A percentile compares a stretch with the other conserved stretches of the same genome.
Conservation (phyloP, 495 filamentous ascomycete species). For the Astrocystis sublimbata region DNA sequence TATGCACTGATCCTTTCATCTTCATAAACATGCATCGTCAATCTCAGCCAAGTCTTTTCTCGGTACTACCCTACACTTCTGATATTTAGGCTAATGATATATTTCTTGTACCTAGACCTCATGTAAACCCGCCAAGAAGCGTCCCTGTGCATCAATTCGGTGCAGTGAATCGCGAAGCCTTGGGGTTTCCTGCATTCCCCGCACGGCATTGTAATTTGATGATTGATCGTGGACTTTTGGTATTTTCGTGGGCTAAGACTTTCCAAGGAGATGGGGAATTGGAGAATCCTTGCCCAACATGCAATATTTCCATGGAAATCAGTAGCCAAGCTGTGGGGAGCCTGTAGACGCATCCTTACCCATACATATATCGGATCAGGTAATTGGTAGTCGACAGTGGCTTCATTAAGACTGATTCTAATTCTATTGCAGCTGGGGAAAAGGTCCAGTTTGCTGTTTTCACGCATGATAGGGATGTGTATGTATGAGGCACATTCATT, state of each 20-base stretch:
- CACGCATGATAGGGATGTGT: too few species aligned
- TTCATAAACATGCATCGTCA: background rate
- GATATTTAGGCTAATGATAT: conserved; percentile 15
- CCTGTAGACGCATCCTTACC: background rate
- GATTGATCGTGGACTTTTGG: too few species aligned
- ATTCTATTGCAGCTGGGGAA: too few species aligned
- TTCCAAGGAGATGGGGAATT: conserved; percentile 7
- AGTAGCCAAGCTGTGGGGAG: background rate
- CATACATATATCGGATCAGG: background rate
- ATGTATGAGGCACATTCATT: too few species aligned
- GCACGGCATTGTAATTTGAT: background rate
- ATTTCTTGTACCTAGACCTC: conserved; percentile 5
- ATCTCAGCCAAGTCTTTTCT: background rate
- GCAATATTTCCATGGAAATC: background rate
- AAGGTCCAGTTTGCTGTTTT: too few species aligned
- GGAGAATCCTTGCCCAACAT: background rate
- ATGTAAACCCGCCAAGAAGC: background rate
- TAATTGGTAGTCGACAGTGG: background rate
- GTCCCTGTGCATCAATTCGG: conserved; percentile 3
- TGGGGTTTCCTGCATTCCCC: conserved; percentile 9
- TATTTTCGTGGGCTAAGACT: background rate
- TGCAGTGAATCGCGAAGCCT: conserved; percentile 5
- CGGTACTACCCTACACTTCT: background rate
- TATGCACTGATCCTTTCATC: background rate
- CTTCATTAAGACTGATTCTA: too few species aligned